phyloP scores from a whole-genome alignment of 2,329 filamentous ascomycete species.

The Coniochaeta sp. region DNA sequence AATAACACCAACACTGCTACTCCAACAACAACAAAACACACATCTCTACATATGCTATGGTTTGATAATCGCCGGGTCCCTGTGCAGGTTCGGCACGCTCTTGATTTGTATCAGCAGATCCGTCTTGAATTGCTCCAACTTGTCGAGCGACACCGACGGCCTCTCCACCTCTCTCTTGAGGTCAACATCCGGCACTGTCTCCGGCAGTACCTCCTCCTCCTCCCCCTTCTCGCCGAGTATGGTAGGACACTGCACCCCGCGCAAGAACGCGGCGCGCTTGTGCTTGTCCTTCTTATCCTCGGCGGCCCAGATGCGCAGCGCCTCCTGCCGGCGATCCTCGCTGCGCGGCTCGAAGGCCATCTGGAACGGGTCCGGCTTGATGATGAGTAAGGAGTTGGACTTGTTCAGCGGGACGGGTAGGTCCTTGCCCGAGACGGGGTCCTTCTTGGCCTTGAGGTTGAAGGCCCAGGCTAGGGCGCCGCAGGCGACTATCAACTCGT shows the following conservation, averaged over 20 bases:
- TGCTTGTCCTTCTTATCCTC: slow-evolving; percentile 20
- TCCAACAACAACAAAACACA: slow-evolving; percentile 5
- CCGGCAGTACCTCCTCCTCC: not conserved
- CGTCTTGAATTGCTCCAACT: slow-evolving; percentile 6
- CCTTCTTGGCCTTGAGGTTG: slow-evolving; percentile 35
- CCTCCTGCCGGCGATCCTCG: slow-evolving; percentile 27
- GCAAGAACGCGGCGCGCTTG: slow-evolving; percentile 20
- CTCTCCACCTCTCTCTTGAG: not conserved
- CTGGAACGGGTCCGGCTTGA: slow-evolving; percentile 48
- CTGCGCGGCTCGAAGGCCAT: slow-evolving; percentile 47
- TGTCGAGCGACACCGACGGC: not conserved
- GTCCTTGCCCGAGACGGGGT: slow-evolving; percentile 29
- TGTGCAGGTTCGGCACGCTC: not conserved
- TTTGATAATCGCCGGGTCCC: not conserved
- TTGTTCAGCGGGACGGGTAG: slow-evolving; percentile 38
- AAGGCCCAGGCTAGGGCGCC: slow-evolving; percentile 38
- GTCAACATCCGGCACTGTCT: not conserved
- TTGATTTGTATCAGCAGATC: slow-evolving; percentile 5
- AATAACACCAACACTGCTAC: slow-evolving; percentile 1
- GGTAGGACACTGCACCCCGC: not conserved
- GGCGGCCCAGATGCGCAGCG: slow-evolving; percentile 27
- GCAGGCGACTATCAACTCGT: slow-evolving; percentile 42
- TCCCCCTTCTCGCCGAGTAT: not conserved
- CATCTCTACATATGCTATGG: not conserved
- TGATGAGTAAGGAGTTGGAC: slow-evolving; percentile 48